phyloP scores from a whole-genome alignment of 352 stramenopile species.

The Phytophthora capsici region DNA sequence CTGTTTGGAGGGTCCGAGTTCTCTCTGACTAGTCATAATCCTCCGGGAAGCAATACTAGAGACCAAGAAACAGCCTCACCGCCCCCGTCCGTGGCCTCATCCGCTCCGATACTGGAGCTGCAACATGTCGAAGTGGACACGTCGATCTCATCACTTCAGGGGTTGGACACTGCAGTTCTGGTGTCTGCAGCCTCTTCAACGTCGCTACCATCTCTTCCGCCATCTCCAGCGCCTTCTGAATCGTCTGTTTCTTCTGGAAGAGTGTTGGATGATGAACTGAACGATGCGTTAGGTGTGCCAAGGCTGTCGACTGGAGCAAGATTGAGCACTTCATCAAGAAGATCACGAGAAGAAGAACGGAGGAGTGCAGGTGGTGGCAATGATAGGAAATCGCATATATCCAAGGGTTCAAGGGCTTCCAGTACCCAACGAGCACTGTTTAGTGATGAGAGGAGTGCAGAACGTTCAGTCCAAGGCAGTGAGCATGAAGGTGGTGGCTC shows the following conservation, averaged over 20 bases:
- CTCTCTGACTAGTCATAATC: slow-evolving; percentile 26
- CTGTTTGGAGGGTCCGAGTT: slow-evolving; percentile 50
- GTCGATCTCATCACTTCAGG: neutral
- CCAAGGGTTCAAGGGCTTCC: slow-evolving; percentile 1
- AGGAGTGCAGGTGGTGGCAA: neutral
- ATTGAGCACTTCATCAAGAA: slow-evolving; percentile 5
- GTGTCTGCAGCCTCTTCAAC: slow-evolving; percentile 40
- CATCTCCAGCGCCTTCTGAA: slow-evolving; percentile 5
- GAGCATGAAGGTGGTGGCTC: neutral
- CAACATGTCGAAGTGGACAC: neutral
- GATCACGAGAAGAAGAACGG: slow-evolving; percentile 3
- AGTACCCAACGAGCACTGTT: slow-evolving; percentile 25
- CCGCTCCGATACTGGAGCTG: slow-evolving; percentile 12
- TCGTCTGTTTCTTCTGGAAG: slow-evolving; percentile 26
- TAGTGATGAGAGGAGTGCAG: slow-evolving; percentile 1
- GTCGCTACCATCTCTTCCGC: slow-evolving; percentile 11
- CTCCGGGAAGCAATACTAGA: slow-evolving; percentile 2
- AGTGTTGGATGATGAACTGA: slow-evolving; percentile 62
- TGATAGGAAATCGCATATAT: slow-evolving; percentile 5
- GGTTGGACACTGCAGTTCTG: slow-evolving; percentile 9
- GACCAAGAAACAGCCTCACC: neutral
- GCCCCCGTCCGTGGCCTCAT: slow-evolving; percentile 7
- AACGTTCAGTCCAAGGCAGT: neutral
- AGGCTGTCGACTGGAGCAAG: slow-evolving; percentile 1
- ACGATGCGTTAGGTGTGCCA: slow-evolving; percentile 55